Evolutionary conservation across 2,329 filamentous ascomycete genomes (phyloP), one percentile per base, ranked within the genome.

Genomic region (Ophiostoma perfectum): DNA sequence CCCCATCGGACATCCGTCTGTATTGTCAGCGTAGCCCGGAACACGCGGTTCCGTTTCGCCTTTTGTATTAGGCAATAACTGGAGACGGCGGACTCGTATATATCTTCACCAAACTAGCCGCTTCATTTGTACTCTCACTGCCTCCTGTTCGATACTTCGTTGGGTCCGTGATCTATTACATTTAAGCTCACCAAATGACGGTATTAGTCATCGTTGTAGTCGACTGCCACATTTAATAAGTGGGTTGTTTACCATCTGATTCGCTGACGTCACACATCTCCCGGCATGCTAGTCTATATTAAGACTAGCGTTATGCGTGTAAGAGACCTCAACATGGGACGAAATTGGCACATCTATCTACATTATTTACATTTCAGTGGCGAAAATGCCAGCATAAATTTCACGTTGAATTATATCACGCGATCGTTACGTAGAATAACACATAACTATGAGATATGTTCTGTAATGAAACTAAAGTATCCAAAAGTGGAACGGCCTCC

Each of bases 1-100:
- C 64, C 64, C 64, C 64, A 65, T 27, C 64, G 64, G 64, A 45
- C 64, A 65, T 65, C 64, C 64, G 64, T 38, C 16, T 16, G 55
- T 16, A 65, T 27, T 27, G 27, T 49, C 27, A 45, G 45, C 27
- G 49, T 44, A 64, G 62, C 62, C 62, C 39, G 39, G 44, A 18
- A 3, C 39, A 47, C 39, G 44, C 39, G 38, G 6, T 64, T 64
- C 60, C 41, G 38, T 47, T 14, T 47, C 27, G 27, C 27, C 27
- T 16, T 42, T n/a, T 4, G 18, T 38, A 47, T 65, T 65, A 5
- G 8, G 5, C 0, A 8, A 8, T 49, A 45, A 4, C 49, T 45
- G 42, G n/a, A 18, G 6, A 27, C 27, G 27, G 27, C 27, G 27
- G 27, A 27, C 27, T 27, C 27, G 27, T 27, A 27, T 27, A 27